phyloP scores from a whole-genome alignment of 2,329 filamentous ascomycete species.

The Lachnellula subtilissima region DNA sequence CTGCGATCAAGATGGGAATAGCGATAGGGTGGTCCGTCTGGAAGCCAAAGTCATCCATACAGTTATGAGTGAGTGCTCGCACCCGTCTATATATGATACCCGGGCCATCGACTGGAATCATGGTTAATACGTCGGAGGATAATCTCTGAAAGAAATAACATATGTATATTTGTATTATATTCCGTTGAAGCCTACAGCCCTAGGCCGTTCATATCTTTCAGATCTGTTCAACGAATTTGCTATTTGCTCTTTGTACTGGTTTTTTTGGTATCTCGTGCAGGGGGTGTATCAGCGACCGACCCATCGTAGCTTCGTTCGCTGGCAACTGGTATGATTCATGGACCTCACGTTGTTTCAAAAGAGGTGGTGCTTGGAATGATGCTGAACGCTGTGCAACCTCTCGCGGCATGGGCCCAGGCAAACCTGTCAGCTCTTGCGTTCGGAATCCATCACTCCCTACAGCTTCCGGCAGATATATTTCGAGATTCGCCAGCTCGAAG shows the following conservation, averaged over 20 bases:
- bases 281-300: not conserved
- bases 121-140: not conserved
- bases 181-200: not conserved
- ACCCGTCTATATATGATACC: not conserved
- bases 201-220: not conserved
- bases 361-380: not conserved
- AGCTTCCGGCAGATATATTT: not conserved
- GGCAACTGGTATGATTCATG: not conserved
- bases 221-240: not conserved
- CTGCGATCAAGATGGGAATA: constrained; percentile 49
- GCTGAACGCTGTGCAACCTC: not conserved
- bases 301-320: not conserved
- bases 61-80: not conserved
- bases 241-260: not conserved
- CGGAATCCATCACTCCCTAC: not conserved
- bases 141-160: not conserved
- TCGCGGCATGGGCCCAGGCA: not conserved
- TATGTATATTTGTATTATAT: not conserved
- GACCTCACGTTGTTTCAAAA: not conserved
- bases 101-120: not conserved
- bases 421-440: not conserved
- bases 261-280: not conserved
- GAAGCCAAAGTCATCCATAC: constrained; percentile 35
- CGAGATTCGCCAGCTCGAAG: not conserved
- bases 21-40: constrained; percentile 57